Conservation (phyloP, 495 filamentous ascomycete genomes). For the Parachaetomium inaequale region DNA sequence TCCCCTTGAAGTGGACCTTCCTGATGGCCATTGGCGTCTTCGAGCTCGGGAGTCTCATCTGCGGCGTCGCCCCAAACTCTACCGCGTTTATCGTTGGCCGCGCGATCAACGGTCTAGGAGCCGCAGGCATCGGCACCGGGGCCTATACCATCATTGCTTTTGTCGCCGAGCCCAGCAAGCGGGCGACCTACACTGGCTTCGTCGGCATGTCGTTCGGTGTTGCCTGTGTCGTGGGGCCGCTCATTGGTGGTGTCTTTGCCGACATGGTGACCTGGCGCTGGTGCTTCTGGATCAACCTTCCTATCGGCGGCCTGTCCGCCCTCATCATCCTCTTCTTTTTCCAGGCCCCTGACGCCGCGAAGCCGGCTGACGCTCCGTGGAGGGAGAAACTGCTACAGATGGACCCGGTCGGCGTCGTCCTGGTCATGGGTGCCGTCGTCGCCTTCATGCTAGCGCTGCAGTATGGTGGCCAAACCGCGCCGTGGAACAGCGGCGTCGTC, state of each 20-base stretch:
- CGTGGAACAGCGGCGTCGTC: conserved; percentile 60
- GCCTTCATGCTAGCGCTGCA: conserved; percentile 72
- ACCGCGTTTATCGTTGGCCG: conserved; percentile 53
- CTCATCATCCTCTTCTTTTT: conserved; percentile 53
- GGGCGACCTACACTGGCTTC: conserved; percentile 47
- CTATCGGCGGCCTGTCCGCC: conserved; percentile 60
- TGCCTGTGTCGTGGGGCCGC: conserved; percentile 36
- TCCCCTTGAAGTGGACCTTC: conserved; percentile 42
- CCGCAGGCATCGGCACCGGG: conserved; percentile 43
- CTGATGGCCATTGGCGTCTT: conserved; percentile 44
- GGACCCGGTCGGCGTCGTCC: conserved; percentile 60
- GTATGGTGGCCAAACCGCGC: conserved; percentile 67
- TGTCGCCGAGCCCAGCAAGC: conserved; percentile 40
- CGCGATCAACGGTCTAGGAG: conserved; percentile 52
- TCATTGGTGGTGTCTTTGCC: conserved; percentile 31
- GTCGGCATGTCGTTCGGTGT: conserved; percentile 46
- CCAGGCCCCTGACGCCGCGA: conserved; percentile 18
- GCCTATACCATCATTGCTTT: conserved; percentile 45
- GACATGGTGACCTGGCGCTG: conserved; percentile 18
- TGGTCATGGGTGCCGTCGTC: conserved; percentile 69
- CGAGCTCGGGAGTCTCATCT: conserved; percentile 53
- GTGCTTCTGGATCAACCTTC: conserved; percentile 68
- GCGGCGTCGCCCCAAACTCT: conserved; percentile 53
- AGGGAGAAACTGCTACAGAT: conserved; percentile 49
- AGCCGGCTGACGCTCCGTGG: conserved; percentile 8